Base-by-base conservation (phyloP, 176 grass and related monocot species). In the Melocanna baccifera region DNA sequence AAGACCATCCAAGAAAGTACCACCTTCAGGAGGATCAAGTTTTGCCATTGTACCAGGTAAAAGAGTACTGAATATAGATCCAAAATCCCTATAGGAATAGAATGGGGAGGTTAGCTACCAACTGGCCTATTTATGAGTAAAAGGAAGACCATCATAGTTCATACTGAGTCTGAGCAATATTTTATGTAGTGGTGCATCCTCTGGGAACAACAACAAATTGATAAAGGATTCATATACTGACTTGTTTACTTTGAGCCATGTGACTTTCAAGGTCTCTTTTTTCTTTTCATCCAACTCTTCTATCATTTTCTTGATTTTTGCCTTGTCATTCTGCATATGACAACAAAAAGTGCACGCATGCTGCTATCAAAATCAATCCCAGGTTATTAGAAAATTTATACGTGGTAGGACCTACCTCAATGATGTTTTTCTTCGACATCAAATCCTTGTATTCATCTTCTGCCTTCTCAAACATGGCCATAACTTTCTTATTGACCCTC, bases 211-310 rank as follows among this genome's bases (percentile, higher is more conserved):
- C 12, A 76, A 34, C 28, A 84, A 36, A 59, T 57, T 62, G 83
- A 25, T 47, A 63, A 84, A 68, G 39, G 58, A 43, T 67, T 72
- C 65, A 52, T 76, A 77, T 22, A 90, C 91, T 92, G 43, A 98
- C 93, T 96, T 94, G 86, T 94, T 99, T 59, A 99, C 96, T 99
- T 96, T 99, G 69, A 94, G 81, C 96, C 96, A 99, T 71, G 96
- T 99, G 23, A 92, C 78, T 91, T 99, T 87, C 73, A 99, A 82
- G 62, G 96, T 99, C 82, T 99, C 91, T 76, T 99, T 96, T 90
- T 99, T 99, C 86, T 99, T 92, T 61, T 99, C 96, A 65, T 99
- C 96, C 80, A 99, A 40, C 81, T 99, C 91, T 84, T 96, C 96
- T 56, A 99, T 99, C 73, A 99, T 91, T 69, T 92, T 88, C 16